Evolutionary conservation across 2,329 filamentous ascomycete genomes (phyloP).

Genomic region (Nigrospora sphaerica): DNA sequence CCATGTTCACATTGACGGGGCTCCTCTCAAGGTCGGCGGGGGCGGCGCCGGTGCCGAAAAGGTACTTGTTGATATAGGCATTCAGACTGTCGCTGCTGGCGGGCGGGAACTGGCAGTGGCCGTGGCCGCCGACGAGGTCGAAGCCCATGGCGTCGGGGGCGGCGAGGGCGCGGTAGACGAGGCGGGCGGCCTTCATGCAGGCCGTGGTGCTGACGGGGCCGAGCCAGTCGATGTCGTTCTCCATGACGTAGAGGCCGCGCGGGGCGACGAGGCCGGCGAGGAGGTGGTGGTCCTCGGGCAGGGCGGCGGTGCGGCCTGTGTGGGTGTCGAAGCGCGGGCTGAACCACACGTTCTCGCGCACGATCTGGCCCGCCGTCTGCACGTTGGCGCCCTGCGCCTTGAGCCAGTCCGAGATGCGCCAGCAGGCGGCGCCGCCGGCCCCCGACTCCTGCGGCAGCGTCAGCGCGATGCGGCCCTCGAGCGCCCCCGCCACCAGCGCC

Average conservation of each 20-base stretch:
- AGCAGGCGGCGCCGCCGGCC: conserved; percentile 54
- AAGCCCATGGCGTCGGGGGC: conserved; percentile 50
- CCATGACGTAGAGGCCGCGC: conserved; percentile 45
- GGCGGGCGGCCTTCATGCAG: conserved; percentile 47
- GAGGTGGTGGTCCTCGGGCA: conserved; percentile 53
- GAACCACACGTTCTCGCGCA: conserved; percentile 59
- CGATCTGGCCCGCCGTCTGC: conserved; percentile 52
- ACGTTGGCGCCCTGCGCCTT: conserved; percentile 48
- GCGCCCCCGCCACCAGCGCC: conserved; percentile 52
- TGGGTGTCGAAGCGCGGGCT: conserved; percentile 46
- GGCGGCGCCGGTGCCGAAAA: conserved; percentile 28
- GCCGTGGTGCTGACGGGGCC: conserved; percentile 48
- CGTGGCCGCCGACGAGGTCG: conserved; percentile 45
- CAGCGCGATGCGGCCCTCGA: conserved; percentile 51
- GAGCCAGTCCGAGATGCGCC: conserved; percentile 46
- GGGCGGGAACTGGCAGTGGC: conserved; percentile 49
- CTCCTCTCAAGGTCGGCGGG: conserved; percentile 29
- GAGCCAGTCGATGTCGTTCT: conserved; percentile 55
- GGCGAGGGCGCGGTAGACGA: conserved; percentile 47
- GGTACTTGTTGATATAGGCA: conserved; percentile 48
- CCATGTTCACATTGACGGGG: conserved; percentile 27
- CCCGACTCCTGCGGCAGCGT: conserved; percentile 58
- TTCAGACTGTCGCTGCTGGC: conserved; percentile 43
- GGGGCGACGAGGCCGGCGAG: conserved; percentile 49
- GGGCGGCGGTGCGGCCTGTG: conserved; percentile 33